A percentile compares a stretch with the other conserved stretches of the same genome.
phyloP scores from a whole-genome alignment of 2,329 filamentous ascomycete genomes.

The Cladosporium cucumerinum region DNA sequence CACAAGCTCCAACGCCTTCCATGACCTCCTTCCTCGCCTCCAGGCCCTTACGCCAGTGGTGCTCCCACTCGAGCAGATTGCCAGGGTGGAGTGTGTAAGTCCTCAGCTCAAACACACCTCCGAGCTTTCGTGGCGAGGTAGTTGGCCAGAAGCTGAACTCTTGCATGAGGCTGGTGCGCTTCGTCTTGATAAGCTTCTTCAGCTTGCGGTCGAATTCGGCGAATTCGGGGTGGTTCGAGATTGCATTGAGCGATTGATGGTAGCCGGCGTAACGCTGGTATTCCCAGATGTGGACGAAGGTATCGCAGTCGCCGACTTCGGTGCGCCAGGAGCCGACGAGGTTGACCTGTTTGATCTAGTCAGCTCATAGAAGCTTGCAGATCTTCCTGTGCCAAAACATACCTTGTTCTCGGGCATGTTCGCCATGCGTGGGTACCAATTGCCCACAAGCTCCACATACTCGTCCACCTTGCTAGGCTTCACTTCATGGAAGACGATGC shows the following conservation, averaged over 20 bases:
- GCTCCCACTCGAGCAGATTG: constrained; percentile 97
- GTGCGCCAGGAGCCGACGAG: constrained; percentile 97
- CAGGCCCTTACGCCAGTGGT: constrained; percentile 90
- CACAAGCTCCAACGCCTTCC: constrained; percentile 61
- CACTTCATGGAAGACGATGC: constrained; percentile 93
- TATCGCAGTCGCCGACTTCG: constrained; percentile 95
- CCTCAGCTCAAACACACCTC: constrained; percentile 90
- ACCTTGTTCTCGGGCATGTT: constrained; percentile 78
- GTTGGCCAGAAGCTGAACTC: constrained; percentile 99
- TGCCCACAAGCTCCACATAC: constrained; percentile 83
- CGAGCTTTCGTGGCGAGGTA: constrained; percentile 80
- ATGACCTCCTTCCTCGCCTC: constrained; percentile 92
- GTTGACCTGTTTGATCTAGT: constrained; percentile 52
- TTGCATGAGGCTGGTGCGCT: constrained; percentile 92
- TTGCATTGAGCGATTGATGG: constrained; percentile 83
- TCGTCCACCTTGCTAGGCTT: constrained; percentile 94
- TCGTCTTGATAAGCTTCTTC: constrained; percentile 77
- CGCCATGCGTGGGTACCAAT: constrained; percentile 91
- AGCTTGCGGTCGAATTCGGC: constrained; percentile 79
- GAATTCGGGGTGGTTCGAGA: constrained; percentile 79
- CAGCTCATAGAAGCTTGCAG: not conserved
- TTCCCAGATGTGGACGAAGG: constrained; percentile 99
- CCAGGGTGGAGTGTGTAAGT: constrained; percentile 96
- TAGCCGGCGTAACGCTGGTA: constrained; percentile 97
- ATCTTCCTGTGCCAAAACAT: not conserved